Percentiles rank a stretch among this genome's conserved stretches.
Evolutionary conservation across 495 filamentous ascomycete genomes (phyloP).

Genomic region (Trichocladium antarcticum): DNA sequence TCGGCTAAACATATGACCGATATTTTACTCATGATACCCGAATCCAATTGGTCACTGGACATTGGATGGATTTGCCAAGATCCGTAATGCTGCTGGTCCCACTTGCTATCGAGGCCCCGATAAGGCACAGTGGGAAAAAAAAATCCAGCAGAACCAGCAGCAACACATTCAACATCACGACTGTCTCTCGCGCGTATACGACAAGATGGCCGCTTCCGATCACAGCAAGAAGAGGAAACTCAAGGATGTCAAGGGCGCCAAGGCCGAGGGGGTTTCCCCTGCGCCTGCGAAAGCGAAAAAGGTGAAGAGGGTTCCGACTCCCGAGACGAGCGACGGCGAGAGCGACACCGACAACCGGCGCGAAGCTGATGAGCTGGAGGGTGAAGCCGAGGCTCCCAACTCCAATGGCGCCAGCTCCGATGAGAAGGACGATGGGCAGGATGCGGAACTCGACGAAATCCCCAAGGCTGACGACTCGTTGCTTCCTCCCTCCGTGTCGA

Average conservation of each 20-base stretch:
- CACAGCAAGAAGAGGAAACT: slow-evolving; percentile 40
- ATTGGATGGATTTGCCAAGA: not conserved
- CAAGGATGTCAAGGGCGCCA: slow-evolving; percentile 29
- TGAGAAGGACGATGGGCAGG: slow-evolving; percentile 16
- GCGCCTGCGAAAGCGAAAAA: slow-evolving; percentile 23
- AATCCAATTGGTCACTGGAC: not conserved
- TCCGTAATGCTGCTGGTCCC: not conserved
- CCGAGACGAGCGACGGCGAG: slow-evolving; percentile 19
- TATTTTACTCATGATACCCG: too few relatives aligned
- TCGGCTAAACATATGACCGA: slow-evolving; percentile 17
- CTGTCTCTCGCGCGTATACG: not conserved
- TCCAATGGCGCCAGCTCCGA: slow-evolving; percentile 10
- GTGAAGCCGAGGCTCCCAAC: slow-evolving; percentile 9
- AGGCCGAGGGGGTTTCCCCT: slow-evolving; percentile 14
- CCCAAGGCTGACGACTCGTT: slow-evolving; percentile 15
- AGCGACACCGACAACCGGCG: slow-evolving; percentile 9
- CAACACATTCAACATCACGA: not conserved
- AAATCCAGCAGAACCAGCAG: slow-evolving; percentile 1
- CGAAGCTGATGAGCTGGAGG: slow-evolving; percentile 14
- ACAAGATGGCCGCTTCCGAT: slow-evolving; percentile 33
- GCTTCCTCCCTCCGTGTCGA: slow-evolving; percentile 23
- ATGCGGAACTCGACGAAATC: slow-evolving; percentile 6
- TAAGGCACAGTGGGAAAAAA: slow-evolving; percentile 9
- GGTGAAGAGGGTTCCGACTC: slow-evolving; percentile 18
- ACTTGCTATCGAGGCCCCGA: slow-evolving; percentile 5